Evolutionary conservation across 345 rosid genomes (phyloP).

Genomic region (Excoecaria agallocha): DNA sequence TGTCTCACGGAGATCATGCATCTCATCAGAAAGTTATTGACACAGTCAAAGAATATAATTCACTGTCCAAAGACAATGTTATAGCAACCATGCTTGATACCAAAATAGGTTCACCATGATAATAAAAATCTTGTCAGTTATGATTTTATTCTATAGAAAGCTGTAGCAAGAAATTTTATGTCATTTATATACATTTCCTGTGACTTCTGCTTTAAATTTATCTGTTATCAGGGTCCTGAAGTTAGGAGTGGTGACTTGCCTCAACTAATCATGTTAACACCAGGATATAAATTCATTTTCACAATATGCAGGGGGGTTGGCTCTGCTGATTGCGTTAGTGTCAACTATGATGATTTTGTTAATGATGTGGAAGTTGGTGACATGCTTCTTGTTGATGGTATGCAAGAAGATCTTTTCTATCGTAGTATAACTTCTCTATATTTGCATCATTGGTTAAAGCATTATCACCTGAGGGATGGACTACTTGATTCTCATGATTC

Average conservation of each 20-base stretch:
- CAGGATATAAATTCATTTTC: conserved; percentile 94
- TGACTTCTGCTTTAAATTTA: neutral
- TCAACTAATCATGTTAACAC: conserved; percentile 61
- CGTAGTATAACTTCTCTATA: neutral
- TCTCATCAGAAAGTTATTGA: conserved; percentile 97
- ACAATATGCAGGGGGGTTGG: conserved; percentile 89
- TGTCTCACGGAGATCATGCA: conserved; percentile 99
- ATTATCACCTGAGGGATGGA: neutral
- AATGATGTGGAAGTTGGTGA: conserved; percentile 89
- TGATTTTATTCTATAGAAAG: neutral
- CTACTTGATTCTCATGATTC: neutral
- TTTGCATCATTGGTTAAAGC: neutral
- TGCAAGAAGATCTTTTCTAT: conserved; percentile 1
- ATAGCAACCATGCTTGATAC: conserved; percentile 98
- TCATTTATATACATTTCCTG: neutral
- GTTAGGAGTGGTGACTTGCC: conserved; percentile 99
- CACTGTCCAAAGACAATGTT: conserved; percentile 76
- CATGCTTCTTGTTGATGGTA: conserved; percentile 99
- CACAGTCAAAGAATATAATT: conserved; percentile 95
- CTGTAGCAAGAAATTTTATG: neutral
- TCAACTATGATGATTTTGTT: conserved; percentile 95
- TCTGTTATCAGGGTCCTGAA: conserved; percentile 76
- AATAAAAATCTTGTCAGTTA: neutral
- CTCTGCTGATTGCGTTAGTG: conserved; percentile 80
- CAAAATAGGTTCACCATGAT: conserved; percentile 47